phyloP scores from a whole-genome alignment of 2,329 filamentous ascomycete genomes.

The Coleophoma eucalyptorum region DNA sequence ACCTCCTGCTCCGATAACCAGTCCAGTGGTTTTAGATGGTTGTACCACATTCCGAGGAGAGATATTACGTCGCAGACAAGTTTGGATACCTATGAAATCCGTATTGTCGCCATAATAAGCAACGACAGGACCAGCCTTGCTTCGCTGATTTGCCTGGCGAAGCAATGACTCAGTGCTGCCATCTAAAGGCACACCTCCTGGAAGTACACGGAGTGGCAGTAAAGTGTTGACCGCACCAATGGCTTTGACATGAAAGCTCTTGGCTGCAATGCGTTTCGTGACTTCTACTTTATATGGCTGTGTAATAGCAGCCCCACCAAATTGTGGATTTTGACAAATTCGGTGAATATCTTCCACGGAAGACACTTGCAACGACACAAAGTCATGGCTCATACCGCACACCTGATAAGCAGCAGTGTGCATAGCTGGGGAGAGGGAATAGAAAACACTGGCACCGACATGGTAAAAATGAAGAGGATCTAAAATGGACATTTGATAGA shows the following conservation, averaged over 20 bases:
- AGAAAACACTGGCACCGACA: conserved; percentile 67
- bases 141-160: conserved; percentile 45
- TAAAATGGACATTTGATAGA: conserved; percentile 63
- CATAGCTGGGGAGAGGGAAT: conserved; percentile 75
- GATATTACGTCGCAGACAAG: conserved; percentile 67
- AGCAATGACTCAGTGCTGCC: conserved; percentile 34
- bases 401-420: conserved; percentile 66
- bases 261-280: conserved; percentile 57
- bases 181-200: conserved; percentile 40
- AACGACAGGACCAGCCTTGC: conserved; percentile 61
- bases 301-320: conserved; percentile 69
- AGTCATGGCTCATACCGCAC: conserved; percentile 66
- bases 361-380: conserved; percentile 59
- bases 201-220: conserved; percentile 56
- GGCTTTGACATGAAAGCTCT: conserved; percentile 68
- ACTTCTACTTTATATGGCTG: conserved; percentile 74
- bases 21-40: conserved; percentile 37
- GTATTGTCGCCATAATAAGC: conserved; percentile 77
- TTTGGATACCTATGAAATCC: conserved; percentile 76
- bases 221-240: conserved; percentile 77
- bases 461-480: conserved; percentile 71
- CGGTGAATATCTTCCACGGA: conserved; percentile 60
- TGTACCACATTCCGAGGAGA: conserved; percentile 68
- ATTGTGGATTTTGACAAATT: conserved; percentile 60
- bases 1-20: conserved; percentile 64